These are phyloP conservation scores for Wickerhamiella galacta DNA, from an alignment of 805 yeast species.

Conservation along the genomic window DNA sequence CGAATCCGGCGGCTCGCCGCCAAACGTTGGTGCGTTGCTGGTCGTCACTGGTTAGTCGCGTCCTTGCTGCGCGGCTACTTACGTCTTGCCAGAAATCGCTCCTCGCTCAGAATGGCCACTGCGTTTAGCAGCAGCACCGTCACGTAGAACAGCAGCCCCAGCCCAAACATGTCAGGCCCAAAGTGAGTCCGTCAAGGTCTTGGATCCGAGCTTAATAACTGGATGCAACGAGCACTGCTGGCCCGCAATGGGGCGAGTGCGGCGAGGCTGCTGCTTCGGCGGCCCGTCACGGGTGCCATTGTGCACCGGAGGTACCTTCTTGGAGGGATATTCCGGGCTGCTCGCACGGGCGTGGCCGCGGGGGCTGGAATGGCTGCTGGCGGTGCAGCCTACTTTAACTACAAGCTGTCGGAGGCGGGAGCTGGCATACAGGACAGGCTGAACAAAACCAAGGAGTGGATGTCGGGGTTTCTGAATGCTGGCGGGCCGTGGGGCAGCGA, in stretches of 20 bases:
- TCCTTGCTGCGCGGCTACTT: constrained; percentile 13
- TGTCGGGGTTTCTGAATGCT: too few relatives aligned
- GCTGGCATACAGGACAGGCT: constrained; percentile 52
- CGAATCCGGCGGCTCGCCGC: constrained; percentile 26
- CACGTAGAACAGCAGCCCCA: constrained; percentile 23
- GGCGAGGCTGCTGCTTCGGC: too few relatives aligned
- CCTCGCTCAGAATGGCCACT: constrained; percentile 65
- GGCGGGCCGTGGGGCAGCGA: constrained; percentile 10
- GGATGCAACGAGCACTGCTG: too few relatives aligned
- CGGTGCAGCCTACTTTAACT: constrained; percentile 82
- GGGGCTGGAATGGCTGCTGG: constrained; percentile 84
- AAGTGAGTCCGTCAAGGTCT: too few relatives aligned
- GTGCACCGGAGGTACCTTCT: not conserved
- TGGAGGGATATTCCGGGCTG: constrained; percentile 14
- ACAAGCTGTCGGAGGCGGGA: constrained; percentile 79
- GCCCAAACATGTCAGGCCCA: constrained; percentile 24
- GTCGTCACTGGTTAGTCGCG: constrained; percentile 26
- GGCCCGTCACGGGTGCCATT: too few relatives aligned
- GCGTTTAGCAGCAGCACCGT: constrained; percentile 43
- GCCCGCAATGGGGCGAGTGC: too few relatives aligned
- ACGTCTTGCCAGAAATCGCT: constrained; percentile 56
- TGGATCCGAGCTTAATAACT: too few relatives aligned
- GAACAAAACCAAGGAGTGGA: constrained; percentile 38
- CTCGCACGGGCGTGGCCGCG: constrained; percentile 35
- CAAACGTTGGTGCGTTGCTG: constrained; percentile 29